phyloP scores from a whole-genome alignment of 768 basidiomycete species.

The Boletus tomentosulus region DNA sequence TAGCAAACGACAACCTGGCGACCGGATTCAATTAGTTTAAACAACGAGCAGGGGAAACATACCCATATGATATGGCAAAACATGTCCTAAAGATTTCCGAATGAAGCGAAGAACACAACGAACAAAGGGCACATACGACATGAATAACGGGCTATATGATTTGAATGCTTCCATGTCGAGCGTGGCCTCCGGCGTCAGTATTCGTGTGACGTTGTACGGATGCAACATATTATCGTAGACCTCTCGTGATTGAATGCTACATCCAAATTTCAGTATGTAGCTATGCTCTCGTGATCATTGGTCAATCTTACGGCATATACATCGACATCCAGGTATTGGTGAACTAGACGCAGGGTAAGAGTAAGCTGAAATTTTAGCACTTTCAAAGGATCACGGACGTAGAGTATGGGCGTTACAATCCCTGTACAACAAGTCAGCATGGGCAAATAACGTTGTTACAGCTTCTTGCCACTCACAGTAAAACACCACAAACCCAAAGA shows the following conservation, averaged over 20 bases:
- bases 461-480: slow-evolving; percentile 43
- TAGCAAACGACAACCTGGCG: slow-evolving; percentile 74
- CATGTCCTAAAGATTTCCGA: slow-evolving; percentile 11
- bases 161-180: slow-evolving; percentile 52
- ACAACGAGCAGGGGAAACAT: background rate
- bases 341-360: slow-evolving; percentile 33
- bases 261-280: background rate
- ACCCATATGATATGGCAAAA: slow-evolving; percentile 32
- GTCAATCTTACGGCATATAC: slow-evolving; percentile 50
- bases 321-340: slow-evolving; percentile 59
- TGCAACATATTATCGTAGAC: slow-evolving; percentile 59
- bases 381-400: slow-evolving; percentile 50
- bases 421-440: slow-evolving; percentile 13
- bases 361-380: slow-evolving; percentile 14
- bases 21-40: slow-evolving; percentile 36
- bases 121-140: slow-evolving; percentile 36
- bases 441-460: background rate
- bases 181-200: slow-evolving; percentile 49
- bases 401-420: slow-evolving; percentile 34
- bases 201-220: slow-evolving; percentile 54
- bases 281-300: background rate
- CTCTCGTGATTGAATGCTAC: slow-evolving; percentile 53
- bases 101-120: slow-evolving; percentile 2
- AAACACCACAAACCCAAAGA: slow-evolving; percentile 63
- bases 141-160: slow-evolving; percentile 55